These are phyloP conservation scores for Penicillium herquei DNA, from an alignment of 495 filamentous ascomycete species.

Conservation along the genomic window DNA sequence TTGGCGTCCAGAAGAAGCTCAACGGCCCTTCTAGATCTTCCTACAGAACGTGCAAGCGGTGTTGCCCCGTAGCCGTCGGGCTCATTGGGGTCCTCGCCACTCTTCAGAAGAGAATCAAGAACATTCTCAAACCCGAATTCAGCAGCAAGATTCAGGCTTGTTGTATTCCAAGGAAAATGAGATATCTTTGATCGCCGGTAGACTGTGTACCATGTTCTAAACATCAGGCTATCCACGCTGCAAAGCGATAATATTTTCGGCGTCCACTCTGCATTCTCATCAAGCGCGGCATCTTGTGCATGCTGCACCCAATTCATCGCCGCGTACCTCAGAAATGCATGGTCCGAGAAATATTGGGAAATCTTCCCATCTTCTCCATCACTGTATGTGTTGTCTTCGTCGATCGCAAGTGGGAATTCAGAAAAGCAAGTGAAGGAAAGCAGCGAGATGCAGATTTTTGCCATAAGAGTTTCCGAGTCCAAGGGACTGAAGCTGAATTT, in stretches of 20 bases:
- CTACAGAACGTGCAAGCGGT: slow-evolving; percentile 4
- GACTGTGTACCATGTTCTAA: slow-evolving; percentile 10
- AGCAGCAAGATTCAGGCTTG: slow-evolving; percentile 6
- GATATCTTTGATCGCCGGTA: not conserved
- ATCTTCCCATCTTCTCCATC: not conserved
- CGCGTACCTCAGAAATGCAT: slow-evolving; percentile 5
- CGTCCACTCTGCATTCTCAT: slow-evolving; percentile 1
- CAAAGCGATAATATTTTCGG: slow-evolving; percentile 5
- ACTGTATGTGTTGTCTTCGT: not conserved
- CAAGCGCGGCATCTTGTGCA: not conserved
- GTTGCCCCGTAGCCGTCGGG: slow-evolving; percentile 7
- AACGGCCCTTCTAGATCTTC: slow-evolving; percentile 3
- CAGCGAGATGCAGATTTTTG: slow-evolving; percentile 9
- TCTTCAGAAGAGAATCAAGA: slow-evolving; percentile 5
- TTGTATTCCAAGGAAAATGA: slow-evolving; percentile 1
- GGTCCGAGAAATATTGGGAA: not conserved
- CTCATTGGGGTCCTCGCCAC: slow-evolving; percentile 6
- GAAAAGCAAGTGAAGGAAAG: slow-evolving; percentile 10
- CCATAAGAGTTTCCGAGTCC: slow-evolving; percentile 2
- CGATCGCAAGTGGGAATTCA: slow-evolving; percentile 1
- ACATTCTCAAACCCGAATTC: slow-evolving; percentile 3
- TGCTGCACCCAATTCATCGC: slow-evolving; percentile 3
- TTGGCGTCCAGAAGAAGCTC: slow-evolving; percentile 7
- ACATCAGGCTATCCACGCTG: not conserved
- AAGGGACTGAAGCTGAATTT: slow-evolving; percentile 4